phyloP scores from a whole-genome alignment of 768 basidiomycete species.

The Xerocomellus dryophilus region DNA sequence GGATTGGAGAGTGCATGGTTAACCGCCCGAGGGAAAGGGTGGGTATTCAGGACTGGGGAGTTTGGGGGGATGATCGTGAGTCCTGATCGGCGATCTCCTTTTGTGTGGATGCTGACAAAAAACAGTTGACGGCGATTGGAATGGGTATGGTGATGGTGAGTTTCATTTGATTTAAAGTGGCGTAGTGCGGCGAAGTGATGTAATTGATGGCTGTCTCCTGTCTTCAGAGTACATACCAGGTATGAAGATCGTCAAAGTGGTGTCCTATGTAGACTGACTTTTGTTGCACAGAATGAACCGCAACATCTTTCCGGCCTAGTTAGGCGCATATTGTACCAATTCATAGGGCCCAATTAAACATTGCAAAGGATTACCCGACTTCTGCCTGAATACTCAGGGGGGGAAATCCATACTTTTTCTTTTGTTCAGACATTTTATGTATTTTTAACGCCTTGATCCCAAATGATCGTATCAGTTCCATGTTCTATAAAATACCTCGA shows the following conservation, averaged over 20 bases:
- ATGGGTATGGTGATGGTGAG: conserved; percentile 91
- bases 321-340: conserved; percentile 79
- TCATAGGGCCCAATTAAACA: conserved; percentile 76
- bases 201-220: neutral
- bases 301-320: conserved; percentile 81
- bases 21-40: conserved; percentile 68
- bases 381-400: too few species aligned
- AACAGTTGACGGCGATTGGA: conserved; percentile 62
- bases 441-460: too few species aligned
- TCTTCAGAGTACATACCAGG: conserved; percentile 74
- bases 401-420: too few species aligned
- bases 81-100: conserved; percentile 5
- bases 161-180: conserved; percentile 5
- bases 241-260: conserved; percentile 13
- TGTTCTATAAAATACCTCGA: too few species aligned
- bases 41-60: conserved; percentile 67
- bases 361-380: too few species aligned
- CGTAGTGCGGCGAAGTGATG: conserved; percentile 1
- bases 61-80: conserved; percentile 66
- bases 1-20: conserved; percentile 90
- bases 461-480: too few species aligned
- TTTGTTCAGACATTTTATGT: too few species aligned
- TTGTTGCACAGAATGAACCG: conserved; percentile 52
- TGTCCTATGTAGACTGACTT: conserved; percentile 1
- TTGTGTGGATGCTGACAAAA: conserved; percentile 8